Evolutionary conservation across 2,329 filamentous ascomycete species (phyloP).

Genomic region (Exophiala mesophila): DNA sequence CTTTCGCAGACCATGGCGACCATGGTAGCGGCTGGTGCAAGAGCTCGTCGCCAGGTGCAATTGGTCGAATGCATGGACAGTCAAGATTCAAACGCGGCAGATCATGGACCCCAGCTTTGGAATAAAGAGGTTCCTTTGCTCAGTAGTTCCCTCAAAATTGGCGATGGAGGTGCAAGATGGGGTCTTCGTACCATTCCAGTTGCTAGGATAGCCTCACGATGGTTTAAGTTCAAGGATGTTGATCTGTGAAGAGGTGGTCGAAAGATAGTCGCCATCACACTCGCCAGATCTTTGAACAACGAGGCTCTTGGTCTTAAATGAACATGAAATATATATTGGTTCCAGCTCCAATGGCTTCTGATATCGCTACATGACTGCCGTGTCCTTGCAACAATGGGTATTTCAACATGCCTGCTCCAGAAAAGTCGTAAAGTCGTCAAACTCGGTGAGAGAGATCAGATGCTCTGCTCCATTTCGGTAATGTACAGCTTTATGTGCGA

Average conservation of each 20-base stretch:
- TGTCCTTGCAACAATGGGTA: too few relatives aligned
- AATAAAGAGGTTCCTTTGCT: slow-evolving; percentile 57
- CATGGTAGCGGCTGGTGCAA: slow-evolving; percentile 35
- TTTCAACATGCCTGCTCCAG: too few relatives aligned
- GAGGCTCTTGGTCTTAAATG: too few relatives aligned
- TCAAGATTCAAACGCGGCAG: slow-evolving; percentile 28
- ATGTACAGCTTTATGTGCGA: slow-evolving; percentile 96
- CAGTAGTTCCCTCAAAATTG: slow-evolving; percentile 49
- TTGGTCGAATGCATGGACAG: slow-evolving; percentile 40
- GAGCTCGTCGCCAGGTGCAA: slow-evolving; percentile 30
- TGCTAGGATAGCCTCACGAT: slow-evolving; percentile 55
- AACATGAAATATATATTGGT: neutral
- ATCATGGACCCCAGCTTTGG: slow-evolving; percentile 36
- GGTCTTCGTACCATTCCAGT: slow-evolving; percentile 56
- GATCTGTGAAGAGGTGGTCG: too few relatives aligned
- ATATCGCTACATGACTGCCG: too few relatives aligned
- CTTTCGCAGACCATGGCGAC: slow-evolving; percentile 42
- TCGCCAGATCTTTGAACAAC: too few relatives aligned
- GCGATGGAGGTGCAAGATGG: slow-evolving; percentile 50
- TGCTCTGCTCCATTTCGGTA: slow-evolving; percentile 94
- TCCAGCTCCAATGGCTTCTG: too few relatives aligned
- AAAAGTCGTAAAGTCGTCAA: neutral
- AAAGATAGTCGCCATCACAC: too few relatives aligned
- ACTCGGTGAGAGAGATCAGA: slow-evolving; percentile 35
- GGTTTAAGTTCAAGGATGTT: slow-evolving; percentile 60